A percentile compares a stretch with the other conserved stretches of the same genome.
phyloP scores from a whole-genome alignment of 2,329 filamentous ascomycete genomes.

The Trichophyton rubrum region DNA sequence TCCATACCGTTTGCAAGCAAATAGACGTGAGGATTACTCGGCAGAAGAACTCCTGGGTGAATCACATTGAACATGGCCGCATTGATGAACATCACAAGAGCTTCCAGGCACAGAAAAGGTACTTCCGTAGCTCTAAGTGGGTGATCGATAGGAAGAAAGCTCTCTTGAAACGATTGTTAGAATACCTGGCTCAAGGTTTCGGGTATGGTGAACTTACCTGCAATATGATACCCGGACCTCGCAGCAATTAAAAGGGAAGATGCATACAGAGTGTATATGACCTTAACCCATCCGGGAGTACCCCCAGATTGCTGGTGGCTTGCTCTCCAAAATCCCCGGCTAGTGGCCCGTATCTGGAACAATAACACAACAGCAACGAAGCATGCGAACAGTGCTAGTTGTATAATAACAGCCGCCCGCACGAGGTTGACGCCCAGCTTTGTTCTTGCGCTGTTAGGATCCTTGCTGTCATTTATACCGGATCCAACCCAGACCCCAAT shows the following conservation, averaged over 20 bases:
- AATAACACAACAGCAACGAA: slow-evolving; percentile 4
- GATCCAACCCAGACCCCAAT: slow-evolving; percentile 8
- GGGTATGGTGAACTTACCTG: slow-evolving; percentile 1
- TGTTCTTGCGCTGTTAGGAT: neutral
- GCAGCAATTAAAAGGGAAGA: slow-evolving; percentile 10
- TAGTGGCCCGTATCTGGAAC: slow-evolving; percentile 6
- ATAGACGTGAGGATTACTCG: slow-evolving; percentile 6
- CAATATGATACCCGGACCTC: slow-evolving; percentile 10
- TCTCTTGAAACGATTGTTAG: slow-evolving; percentile 1
- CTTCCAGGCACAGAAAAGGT: slow-evolving; percentile 8
- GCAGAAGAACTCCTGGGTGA: slow-evolving; percentile 7
- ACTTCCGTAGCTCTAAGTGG: slow-evolving; percentile 6
- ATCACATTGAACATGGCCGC: slow-evolving; percentile 9
- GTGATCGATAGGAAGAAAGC: slow-evolving; percentile 7
- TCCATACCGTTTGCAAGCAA: slow-evolving; percentile 5
- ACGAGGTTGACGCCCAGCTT: slow-evolving; percentile 9
- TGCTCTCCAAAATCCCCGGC: neutral
- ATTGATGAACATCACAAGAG: slow-evolving; percentile 8
- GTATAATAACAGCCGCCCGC: slow-evolving; percentile 7
- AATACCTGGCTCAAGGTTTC: neutral
- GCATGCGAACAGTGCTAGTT: slow-evolving; percentile 4
- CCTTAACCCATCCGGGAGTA: slow-evolving; percentile 5
- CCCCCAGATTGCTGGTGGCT: neutral
- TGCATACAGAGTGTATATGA: slow-evolving; percentile 7
- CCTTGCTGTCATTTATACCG: neutral